Percentiles rank a stretch among this genome's conserved stretches.
These are phyloP conservation scores for Lipomyces oligophaga DNA, from an alignment of 805 yeast species.

Conservation along the genomic window DNA sequence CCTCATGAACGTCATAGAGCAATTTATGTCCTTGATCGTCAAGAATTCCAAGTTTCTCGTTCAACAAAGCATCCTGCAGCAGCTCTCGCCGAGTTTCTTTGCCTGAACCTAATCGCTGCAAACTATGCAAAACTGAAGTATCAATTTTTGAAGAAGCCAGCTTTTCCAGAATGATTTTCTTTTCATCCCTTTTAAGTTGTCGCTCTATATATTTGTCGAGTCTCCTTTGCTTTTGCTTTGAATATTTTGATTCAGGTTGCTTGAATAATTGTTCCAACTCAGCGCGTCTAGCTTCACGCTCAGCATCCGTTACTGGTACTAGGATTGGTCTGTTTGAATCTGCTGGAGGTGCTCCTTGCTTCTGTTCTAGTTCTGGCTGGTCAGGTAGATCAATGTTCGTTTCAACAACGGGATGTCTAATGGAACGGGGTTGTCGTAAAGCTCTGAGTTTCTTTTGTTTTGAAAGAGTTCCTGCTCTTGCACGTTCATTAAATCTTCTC, in stretches of 20 bases:
- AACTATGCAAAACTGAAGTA: slow-evolving; percentile 61
- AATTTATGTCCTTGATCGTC: slow-evolving; percentile 58
- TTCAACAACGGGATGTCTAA: slow-evolving; percentile 43
- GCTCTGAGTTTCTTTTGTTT: slow-evolving; percentile 66
- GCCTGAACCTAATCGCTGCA: slow-evolving; percentile 76
- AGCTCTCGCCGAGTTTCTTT: slow-evolving; percentile 62
- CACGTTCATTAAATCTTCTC: slow-evolving; percentile 77
- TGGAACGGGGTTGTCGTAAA: slow-evolving; percentile 66
- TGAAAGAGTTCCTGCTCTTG: slow-evolving; percentile 77
- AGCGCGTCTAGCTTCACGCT: slow-evolving; percentile 61
- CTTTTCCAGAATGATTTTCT: slow-evolving; percentile 69
- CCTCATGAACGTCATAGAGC: slow-evolving; percentile 64
- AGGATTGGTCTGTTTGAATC: slow-evolving; percentile 61
- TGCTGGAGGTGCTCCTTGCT: no score
- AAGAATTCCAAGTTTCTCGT: slow-evolving; percentile 69
- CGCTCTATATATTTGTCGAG: slow-evolving; percentile 90
- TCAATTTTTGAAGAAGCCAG: slow-evolving; percentile 63
- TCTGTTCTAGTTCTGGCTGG: background rate
- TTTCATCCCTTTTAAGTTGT: slow-evolving; percentile 84
- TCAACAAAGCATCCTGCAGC: slow-evolving; percentile 66
- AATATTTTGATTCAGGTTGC: slow-evolving; percentile 65
- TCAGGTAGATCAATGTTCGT: slow-evolving; percentile 20
- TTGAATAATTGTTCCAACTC: slow-evolving; percentile 55
- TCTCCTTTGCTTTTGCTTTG: slow-evolving; percentile 67
- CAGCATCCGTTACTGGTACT: slow-evolving; percentile 60